Evolutionary conservation across 805 yeast genomes (phyloP), one percentile per base, ranked within the genome.

Genomic region (Yarrowia phangngaensis): DNA sequence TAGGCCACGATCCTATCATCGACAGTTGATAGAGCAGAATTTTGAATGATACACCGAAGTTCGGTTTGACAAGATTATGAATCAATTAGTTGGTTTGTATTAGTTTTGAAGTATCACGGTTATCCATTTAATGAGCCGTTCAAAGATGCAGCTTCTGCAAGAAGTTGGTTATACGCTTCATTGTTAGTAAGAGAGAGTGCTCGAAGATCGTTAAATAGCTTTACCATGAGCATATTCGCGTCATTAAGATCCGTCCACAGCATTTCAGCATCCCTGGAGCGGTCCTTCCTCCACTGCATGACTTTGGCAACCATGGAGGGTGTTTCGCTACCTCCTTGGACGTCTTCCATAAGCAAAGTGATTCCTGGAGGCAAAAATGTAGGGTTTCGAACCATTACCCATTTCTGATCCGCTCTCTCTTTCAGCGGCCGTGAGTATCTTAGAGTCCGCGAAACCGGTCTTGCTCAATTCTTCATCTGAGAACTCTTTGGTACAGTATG

Each of bases 281-380:
- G 62, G 1, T 60, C 61, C 31, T 68, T 66, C 51, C 75, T 71
- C 98, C 98, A 92, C 15, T 65, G 60, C 45, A 79, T 70, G 1
- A 92, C 92, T 56, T 75, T 76, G 0, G 82, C 70, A 1, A 92
- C 97, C 62, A 92, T 70, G 55, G 84, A 84, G 0, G 97, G 96
- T 0, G 98, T 92, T 60, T 88, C 95, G 0, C 96, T 86, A 0
- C 98, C 98, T 12, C 85, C 89, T 14, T 77, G 70, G 14, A 92
- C 84, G 64, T 92, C 98, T 9, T 97, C 98, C 95, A 92, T 86
- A 2, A 92, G 62, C 38, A 92, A 61, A 50, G 76, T 73, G 17
- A 89, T 65, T 1, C 80, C 76, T 3, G 72, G 72, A 0, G 97
- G 97, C 43, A 92, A 66, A 2, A 72, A 62, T 47, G 87, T 78